A percentile compares a stretch with the other conserved stretches of the same genome.
Conservation (phyloP, 305 asterid genomes). For the Rubia occidens region DNA sequence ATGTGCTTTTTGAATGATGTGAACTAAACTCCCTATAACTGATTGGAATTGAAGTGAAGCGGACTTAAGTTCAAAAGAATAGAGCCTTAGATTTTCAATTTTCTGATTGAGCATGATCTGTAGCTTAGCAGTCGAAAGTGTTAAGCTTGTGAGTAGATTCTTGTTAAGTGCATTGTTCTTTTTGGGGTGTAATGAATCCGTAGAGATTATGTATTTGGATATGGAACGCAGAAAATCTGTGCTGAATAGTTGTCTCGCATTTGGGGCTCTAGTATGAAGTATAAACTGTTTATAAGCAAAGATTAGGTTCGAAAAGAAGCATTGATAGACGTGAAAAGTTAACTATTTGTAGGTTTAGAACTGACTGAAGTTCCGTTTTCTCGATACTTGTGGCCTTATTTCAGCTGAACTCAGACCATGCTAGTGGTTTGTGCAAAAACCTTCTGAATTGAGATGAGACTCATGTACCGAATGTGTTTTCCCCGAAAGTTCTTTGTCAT, state of each 20-base stretch:
- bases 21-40: neutral
- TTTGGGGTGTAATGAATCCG: neutral
- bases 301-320: neutral
- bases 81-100: neutral
- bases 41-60: neutral
- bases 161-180: neutral
- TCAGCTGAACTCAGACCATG: neutral
- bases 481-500: neutral
- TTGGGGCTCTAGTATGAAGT: neutral
- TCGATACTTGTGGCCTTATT: neutral
- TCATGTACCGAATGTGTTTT: neutral
- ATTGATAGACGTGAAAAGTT: neutral
- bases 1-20: neutral
- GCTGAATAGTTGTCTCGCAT: neutral
- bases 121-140: neutral
- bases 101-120: neutral
- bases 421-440: neutral
- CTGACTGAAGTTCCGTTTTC: neutral
- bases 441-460: neutral
- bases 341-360: neutral
- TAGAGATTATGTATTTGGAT: neutral
- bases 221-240: neutral
- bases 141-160: neutral
- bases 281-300: neutral
- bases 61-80: neutral